Percentiles rank a stretch among this genome's conserved stretches.
These are phyloP conservation scores for Venturia oleaginea DNA, from an alignment of 2,329 filamentous ascomycete genomes.

Conservation along the genomic window DNA sequence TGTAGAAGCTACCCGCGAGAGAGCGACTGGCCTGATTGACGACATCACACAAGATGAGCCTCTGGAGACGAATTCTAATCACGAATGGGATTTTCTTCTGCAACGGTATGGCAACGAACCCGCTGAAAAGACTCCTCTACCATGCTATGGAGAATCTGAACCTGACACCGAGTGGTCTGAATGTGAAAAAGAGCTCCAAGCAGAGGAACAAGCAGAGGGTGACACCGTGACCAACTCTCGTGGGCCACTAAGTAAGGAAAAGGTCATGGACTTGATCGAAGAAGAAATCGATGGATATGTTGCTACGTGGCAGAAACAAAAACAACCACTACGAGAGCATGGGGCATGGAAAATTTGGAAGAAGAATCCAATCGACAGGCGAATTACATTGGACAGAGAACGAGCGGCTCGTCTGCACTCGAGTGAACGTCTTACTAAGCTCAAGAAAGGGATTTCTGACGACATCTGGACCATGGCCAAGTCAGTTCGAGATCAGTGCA, in stretches of 20 bases:
- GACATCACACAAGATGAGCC: constrained; percentile 19
- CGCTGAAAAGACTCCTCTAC: constrained; percentile 33
- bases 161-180: constrained; percentile 16
- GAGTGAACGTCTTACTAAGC: constrained; percentile 45
- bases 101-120: constrained; percentile 34
- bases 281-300: constrained; percentile 43
- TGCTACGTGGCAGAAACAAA: constrained; percentile 48
- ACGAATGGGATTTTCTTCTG: constrained; percentile 29
- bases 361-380: constrained; percentile 18
- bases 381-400: neutral
- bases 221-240: constrained; percentile 20
- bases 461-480: constrained; percentile 44
- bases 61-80: constrained; percentile 18
- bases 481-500: constrained; percentile 48
- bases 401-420: constrained; percentile 36
- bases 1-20: constrained; percentile 22
- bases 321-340: constrained; percentile 45
- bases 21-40: constrained; percentile 16
- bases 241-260: constrained; percentile 26
- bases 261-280: constrained; percentile 46
- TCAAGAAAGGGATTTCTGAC: constrained; percentile 43
- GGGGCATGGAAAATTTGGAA: constrained; percentile 56
- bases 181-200: constrained; percentile 23
- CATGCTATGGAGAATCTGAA: constrained; percentile 45
- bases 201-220: constrained; percentile 42